These are phyloP conservation scores for Ophiocordyceps sinensis DNA, from an alignment of 2,329 filamentous ascomycete species.

Conservation along the genomic window DNA sequence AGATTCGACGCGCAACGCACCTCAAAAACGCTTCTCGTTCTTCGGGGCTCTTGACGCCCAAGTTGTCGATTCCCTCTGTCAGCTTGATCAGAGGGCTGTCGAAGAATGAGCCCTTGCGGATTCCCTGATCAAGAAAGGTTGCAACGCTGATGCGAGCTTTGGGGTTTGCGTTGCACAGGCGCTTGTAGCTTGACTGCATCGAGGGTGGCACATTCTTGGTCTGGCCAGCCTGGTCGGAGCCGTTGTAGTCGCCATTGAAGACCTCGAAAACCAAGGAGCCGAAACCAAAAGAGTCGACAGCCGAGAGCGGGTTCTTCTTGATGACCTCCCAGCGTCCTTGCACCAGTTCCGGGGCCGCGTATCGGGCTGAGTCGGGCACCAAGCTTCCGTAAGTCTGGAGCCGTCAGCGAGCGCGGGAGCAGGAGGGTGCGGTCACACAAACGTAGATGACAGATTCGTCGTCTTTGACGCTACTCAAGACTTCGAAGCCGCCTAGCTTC, in stretches of 20 bases:
- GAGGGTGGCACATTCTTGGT: slow-evolving; percentile 72
- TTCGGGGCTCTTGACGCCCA: slow-evolving; percentile 72
- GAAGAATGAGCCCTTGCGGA: slow-evolving; percentile 72
- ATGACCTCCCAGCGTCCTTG: slow-evolving; percentile 85
- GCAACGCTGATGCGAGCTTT: slow-evolving; percentile 74
- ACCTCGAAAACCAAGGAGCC: slow-evolving; percentile 77
- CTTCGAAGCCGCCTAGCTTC: slow-evolving; percentile 89
- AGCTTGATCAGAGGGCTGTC: slow-evolving; percentile 85
- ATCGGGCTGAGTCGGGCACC: slow-evolving; percentile 70
- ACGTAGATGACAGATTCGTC: slow-evolving; percentile 88
- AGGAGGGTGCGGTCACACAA: slow-evolving; percentile 2
- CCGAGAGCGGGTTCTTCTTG: slow-evolving; percentile 66
- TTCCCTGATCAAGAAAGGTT: slow-evolving; percentile 83
- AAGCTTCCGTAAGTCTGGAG: slow-evolving; percentile 68
- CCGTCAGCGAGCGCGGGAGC: neutral
- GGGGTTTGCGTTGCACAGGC: slow-evolving; percentile 75
- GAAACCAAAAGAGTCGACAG: slow-evolving; percentile 77
- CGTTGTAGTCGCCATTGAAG: slow-evolving; percentile 73
- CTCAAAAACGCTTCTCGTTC: slow-evolving; percentile 77
- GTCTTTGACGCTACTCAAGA: slow-evolving; percentile 89
- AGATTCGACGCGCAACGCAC: slow-evolving; percentile 18
- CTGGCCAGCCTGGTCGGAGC: slow-evolving; percentile 67
- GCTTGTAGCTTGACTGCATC: slow-evolving; percentile 87
- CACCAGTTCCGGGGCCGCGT: slow-evolving; percentile 74
- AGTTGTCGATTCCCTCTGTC: slow-evolving; percentile 81